Percentiles rank a stretch among this genome's conserved stretches.
These are phyloP conservation scores for Punctularia strigosozonata DNA, from an alignment of 768 basidiomycete species.

Conservation along the genomic window DNA sequence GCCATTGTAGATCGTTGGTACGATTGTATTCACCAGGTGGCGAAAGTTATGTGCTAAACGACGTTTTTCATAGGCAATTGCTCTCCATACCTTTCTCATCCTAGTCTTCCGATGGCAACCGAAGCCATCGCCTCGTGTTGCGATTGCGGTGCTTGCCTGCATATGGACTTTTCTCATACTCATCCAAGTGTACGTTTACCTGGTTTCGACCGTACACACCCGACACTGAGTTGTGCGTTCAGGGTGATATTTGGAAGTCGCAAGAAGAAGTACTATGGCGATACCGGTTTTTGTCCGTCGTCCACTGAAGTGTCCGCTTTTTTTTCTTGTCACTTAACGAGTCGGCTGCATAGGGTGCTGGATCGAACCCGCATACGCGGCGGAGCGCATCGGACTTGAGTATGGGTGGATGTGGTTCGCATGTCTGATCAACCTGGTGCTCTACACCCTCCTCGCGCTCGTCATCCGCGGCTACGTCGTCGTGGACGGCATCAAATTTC, in stretches of 20 bases:
- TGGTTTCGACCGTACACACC: too few species aligned
- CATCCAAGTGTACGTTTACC: too few species aligned
- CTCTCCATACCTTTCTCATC: conserved; percentile 27
- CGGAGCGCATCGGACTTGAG: conserved; percentile 32
- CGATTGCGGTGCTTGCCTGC: conserved; percentile 17
- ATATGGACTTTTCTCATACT: conserved; percentile 31
- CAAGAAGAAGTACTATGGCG: conserved; percentile 27
- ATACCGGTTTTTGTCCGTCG: conserved; percentile 27
- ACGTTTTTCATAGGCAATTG: conserved; percentile 18
- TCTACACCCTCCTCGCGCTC: conserved; percentile 34
- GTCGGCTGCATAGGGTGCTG: conserved; percentile 34
- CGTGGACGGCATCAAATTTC: conserved; percentile 19
- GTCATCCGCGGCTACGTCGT: conserved; percentile 26
- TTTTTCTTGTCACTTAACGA: neutral
- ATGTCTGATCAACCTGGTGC: conserved; percentile 26
- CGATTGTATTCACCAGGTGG: neutral
- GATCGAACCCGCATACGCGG: conserved; percentile 24
- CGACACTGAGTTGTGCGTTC: too few species aligned
- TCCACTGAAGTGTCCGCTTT: neutral
- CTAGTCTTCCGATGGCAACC: conserved; percentile 22
- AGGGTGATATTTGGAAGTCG: conserved; percentile 25
- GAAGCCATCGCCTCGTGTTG: conserved; percentile 17
- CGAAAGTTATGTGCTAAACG: too few species aligned
- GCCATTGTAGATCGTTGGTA: conserved; percentile 8
- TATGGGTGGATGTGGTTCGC: conserved; percentile 44